Base-by-base conservation (phyloP, 1,284 basidiomycete genomes). In the Calocybe gambosa region DNA sequence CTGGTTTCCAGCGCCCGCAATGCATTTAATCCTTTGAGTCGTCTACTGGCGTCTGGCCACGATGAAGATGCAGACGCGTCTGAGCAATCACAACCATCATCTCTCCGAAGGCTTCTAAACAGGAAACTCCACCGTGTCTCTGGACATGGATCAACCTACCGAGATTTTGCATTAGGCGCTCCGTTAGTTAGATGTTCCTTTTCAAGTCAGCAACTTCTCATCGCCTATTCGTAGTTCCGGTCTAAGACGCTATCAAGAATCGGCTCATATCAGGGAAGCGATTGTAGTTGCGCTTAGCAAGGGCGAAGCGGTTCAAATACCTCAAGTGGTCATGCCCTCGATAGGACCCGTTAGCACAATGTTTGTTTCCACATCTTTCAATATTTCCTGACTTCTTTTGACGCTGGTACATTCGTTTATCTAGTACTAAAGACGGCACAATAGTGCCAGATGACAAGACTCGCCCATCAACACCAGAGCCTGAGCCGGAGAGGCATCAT, bases 381-480 rank as follows among this genome's bases (percentile, higher is more conserved):
- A 8, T 3, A n/a, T n/a, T 31, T 8, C 6, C 29, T 31, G 25
- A 9, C 9, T 9, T 9, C 9, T 9, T 5, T 9, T 26, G 9
- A 26, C 25, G 25, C 5, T 26, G 25, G 5, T 5, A 9, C 25
- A 26, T 9, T n/a, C n/a, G n/a, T 26, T 26, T 5, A 26, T 26
- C 5, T 26, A 26, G 25, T 26, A 26, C 25, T 9, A n/a, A 34
- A 12, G 31, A 34, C 31, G 31, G 31, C 3, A 34, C n/a, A 3
- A 16, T 8, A 2, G 15, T n/a, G 13, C 34, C 34, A 10, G 18
- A 37, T 10, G 34, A 13, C 13, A 18, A 12, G 10, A 36, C 34
- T 12, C 21, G 25, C 25, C 34, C 43, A 2, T 39, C 36, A 1
- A 39, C 36, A 9, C 43, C 43, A n/a, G 36, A 45, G 26, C 43